Evolutionary conservation across 192 early-diverging fungal genomes (phyloP).

Genomic region (Diversispora epigaea): DNA sequence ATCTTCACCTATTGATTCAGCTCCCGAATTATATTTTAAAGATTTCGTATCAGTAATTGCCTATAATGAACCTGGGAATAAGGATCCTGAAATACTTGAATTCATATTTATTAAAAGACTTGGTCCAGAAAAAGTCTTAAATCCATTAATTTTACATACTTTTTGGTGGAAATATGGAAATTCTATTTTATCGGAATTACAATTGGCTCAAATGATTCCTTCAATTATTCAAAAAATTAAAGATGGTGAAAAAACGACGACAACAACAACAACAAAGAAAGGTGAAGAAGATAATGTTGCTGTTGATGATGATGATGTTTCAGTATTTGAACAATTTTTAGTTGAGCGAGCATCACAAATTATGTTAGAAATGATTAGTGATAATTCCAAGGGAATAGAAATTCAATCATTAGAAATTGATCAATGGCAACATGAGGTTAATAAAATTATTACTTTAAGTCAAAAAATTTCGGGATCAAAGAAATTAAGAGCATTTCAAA

Average conservation of each 20-base stretch:
- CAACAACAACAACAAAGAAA: no score
- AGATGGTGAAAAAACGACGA: no score
- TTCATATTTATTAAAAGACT: constrained; percentile 15
- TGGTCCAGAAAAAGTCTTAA: constrained; percentile 1
- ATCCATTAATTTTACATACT: constrained; percentile 24
- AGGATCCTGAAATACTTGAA: constrained; percentile 12
- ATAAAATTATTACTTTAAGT: constrained; percentile 24
- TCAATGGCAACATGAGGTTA: constrained; percentile 19
- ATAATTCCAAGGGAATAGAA: not conserved
- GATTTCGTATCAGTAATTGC: constrained; percentile 27
- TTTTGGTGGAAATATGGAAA: constrained; percentile 30
- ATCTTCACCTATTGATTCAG: not conserved
- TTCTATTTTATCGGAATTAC: constrained; percentile 26
- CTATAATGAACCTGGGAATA: not conserved
- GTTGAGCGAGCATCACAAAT: not conserved
- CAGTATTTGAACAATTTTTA: constrained; percentile 16
- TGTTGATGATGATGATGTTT: not conserved
- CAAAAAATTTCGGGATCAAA: not conserved
- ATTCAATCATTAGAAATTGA: not conserved
- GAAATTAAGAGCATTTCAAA: not conserved
- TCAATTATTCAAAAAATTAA: not conserved
- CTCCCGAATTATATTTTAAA: constrained; percentile 24
- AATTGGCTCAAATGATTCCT: constrained; percentile 3
- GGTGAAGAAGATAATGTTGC: not conserved
- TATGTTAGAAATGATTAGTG: not conserved